phyloP scores from a whole-genome alignment of 1,284 basidiomycete genomes.

The Irpex sp. region DNA sequence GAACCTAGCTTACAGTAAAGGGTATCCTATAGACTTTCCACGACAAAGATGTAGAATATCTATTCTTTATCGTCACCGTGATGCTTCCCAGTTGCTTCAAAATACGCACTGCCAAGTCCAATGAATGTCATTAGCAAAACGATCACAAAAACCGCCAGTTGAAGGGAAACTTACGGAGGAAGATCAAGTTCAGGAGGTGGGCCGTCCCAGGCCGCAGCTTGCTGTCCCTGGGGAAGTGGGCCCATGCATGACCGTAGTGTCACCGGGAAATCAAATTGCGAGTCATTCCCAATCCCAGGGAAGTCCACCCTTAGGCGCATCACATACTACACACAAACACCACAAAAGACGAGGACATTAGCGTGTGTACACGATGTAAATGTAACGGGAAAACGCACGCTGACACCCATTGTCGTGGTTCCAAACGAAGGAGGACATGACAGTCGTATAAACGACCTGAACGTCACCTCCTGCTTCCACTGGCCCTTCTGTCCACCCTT shows the following conservation, averaged over 20 bases:
- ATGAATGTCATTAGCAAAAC: neutral
- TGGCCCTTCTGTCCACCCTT: slow-evolving; percentile 6
- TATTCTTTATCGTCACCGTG: neutral
- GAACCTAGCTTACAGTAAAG: neutral
- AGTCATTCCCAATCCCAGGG: slow-evolving; percentile 10
- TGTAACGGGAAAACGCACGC: neutral
- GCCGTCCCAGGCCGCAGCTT: slow-evolving; percentile 3
- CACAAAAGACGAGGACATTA: neutral
- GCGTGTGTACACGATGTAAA: no score
- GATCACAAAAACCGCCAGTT: neutral
- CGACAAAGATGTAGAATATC: neutral
- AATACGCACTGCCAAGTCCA: neutral
- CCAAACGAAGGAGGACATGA: neutral
- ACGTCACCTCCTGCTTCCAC: slow-evolving; percentile 15
- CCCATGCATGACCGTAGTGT: slow-evolving; percentile 1
- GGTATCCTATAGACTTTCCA: neutral
- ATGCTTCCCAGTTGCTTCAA: neutral
- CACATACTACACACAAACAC: neutral
- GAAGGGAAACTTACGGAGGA: slow-evolving; percentile 7
- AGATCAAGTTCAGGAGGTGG: slow-evolving; percentile 8
- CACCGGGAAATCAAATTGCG: slow-evolving; percentile 3
- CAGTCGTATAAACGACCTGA: slow-evolving; percentile 9
- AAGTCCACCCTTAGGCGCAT: slow-evolving; percentile 9
- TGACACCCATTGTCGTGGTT: neutral
- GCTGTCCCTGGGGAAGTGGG: neutral